Percentiles rank a stretch among this genome's conserved stretches.
Evolutionary conservation across 2,329 filamentous ascomycete genomes (phyloP).

Genomic region (Penicillium sp.): DNA sequence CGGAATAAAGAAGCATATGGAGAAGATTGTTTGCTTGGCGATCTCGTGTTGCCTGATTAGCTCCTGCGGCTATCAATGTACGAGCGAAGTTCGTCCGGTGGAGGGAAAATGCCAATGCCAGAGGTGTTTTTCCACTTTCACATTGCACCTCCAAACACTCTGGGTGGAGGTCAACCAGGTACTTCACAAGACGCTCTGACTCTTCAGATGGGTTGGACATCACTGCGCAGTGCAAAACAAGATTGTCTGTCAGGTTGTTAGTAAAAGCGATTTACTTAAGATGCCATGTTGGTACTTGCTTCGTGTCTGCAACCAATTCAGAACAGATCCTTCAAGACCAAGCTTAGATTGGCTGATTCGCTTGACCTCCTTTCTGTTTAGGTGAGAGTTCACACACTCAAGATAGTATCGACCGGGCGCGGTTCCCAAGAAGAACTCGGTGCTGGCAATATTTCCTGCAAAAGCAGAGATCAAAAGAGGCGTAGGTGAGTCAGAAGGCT

Average conservation of each 20-base stretch:
- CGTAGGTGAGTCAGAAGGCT: conserved; percentile 7
- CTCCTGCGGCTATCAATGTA: conserved; percentile 66
- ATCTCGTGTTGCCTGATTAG: conserved; percentile 68
- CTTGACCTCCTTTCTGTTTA: conserved; percentile 63
- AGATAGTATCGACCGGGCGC: conserved; percentile 67
- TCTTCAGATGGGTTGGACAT: conserved; percentile 45
- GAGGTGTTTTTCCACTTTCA: conserved; percentile 56
- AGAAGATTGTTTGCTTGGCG: conserved; percentile 65
- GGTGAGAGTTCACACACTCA: conserved; percentile 66
- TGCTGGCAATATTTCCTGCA: conserved; percentile 61
- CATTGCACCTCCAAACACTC: conserved; percentile 62
- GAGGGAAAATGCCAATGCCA: conserved; percentile 65
- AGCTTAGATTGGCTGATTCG: conserved; percentile 60
- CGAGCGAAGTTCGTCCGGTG: conserved; percentile 43
- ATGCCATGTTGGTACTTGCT: conserved; percentile 47
- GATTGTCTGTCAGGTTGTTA: conserved; percentile 29
- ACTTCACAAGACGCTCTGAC: conserved; percentile 61
- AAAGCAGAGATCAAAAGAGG: conserved; percentile 37
- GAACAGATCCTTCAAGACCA: conserved; percentile 65
- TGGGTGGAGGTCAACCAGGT: conserved; percentile 65
- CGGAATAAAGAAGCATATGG: conserved; percentile 55
- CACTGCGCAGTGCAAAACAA: conserved; percentile 68
- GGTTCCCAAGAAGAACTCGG: conserved; percentile 78
- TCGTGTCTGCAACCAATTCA: conserved; percentile 47
- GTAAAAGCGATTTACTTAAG: background rate